phyloP scores from a whole-genome alignment of 2,329 filamentous ascomycete species.

The Verticillium klebahnii region DNA sequence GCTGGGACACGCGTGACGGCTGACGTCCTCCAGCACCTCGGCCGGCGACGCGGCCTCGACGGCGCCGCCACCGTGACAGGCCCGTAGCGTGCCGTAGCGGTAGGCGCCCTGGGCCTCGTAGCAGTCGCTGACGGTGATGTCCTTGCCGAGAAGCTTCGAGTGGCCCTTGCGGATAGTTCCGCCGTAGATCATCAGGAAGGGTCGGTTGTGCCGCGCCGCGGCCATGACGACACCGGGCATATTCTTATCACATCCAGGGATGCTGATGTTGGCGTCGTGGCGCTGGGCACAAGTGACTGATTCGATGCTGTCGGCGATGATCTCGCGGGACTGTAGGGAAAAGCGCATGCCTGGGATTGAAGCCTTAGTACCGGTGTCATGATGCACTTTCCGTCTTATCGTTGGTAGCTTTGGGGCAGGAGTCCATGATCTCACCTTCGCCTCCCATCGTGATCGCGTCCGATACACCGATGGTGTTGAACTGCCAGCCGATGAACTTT shows the following conservation, averaged over 20 bases:
- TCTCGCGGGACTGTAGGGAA: conserved; percentile 82
- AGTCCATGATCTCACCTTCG: conserved; percentile 34
- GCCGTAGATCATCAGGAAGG: conserved; percentile 93
- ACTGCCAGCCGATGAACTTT: conserved; percentile 91
- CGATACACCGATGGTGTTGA: conserved; percentile 83
- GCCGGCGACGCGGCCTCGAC: conserved; percentile 24
- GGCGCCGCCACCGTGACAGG: conserved; percentile 46
- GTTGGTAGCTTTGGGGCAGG: too few species aligned
- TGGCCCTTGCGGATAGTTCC: conserved; percentile 88
- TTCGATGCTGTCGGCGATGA: conserved; percentile 93
- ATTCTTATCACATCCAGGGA: conserved; percentile 95
- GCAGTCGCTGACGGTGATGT: conserved; percentile 83
- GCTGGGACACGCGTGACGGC: conserved; percentile 64
- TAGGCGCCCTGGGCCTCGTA: conserved; percentile 85
- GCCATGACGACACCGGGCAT: conserved; percentile 94
- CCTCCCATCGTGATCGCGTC: conserved; percentile 95
- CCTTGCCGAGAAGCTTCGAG: conserved; percentile 67
- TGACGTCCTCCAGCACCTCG: conserved; percentile 80
- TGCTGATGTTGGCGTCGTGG: conserved; percentile 89
- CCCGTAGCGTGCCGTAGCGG: conserved; percentile 68
- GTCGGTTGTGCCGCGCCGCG: conserved; percentile 84
- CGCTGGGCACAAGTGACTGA: conserved; percentile 87
- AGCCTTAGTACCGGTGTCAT: too few species aligned
- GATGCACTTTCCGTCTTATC: too few species aligned
- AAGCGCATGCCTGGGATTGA: conserved; percentile 71